Base-by-base conservation (phyloP, 225 moss, liverwort and hornwort species). In the Takakia lepidozioides region DNA sequence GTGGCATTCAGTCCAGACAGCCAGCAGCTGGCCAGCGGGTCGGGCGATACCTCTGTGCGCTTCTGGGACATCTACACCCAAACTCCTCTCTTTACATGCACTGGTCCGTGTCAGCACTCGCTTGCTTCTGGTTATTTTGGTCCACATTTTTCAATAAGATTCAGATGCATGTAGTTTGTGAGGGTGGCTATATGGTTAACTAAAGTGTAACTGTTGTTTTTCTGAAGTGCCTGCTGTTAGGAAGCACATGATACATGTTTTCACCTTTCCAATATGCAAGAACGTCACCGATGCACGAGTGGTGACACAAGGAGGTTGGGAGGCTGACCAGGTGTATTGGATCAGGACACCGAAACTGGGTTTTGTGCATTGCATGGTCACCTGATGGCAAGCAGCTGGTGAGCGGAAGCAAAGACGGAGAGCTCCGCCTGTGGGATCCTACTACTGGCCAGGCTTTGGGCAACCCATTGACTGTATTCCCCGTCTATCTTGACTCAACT, bases 31-130 rank as follows among this genome's bases (percentile, higher is more conserved):
- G 95, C 95, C 25, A 90, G 95, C 69, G 95, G 95, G 5, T 95
- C 95, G 21, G 95, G 95, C 6, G 95, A 95, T 56, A 95, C 95
- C 8, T 84, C 90, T 7, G 87, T 95, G 9, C 72, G 95, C n/a
- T 95, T 95, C 60, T 95, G 95, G 95, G 95, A 95, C 49, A 87
- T 95, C 42, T 80, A 84, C 46, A 95, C 95, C 16, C 90, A 95
- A 65, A 90, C 90, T 34, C 95, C 95, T 10, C 67, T 87, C 4
- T 66, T 72, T 42, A 80, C 90, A 40, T 90, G 90, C 64, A 63
- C 61, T 7, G 87, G 87, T 84, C 58, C 38, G 59, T n/a, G n/a
- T n/a, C n/a, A n/a, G n/a, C n/a, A n/a, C n/a, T n/a, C n/a, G n/a
- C n/a, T n/a, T n/a, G n/a, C n/a, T n/a, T n/a, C n/a, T n/a, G n/a